Evolutionary conservation across 352 stramenopile genomes (phyloP), one percentile per base, ranked within the genome.

Genomic region (Globisporangium mamillatum): DNA sequence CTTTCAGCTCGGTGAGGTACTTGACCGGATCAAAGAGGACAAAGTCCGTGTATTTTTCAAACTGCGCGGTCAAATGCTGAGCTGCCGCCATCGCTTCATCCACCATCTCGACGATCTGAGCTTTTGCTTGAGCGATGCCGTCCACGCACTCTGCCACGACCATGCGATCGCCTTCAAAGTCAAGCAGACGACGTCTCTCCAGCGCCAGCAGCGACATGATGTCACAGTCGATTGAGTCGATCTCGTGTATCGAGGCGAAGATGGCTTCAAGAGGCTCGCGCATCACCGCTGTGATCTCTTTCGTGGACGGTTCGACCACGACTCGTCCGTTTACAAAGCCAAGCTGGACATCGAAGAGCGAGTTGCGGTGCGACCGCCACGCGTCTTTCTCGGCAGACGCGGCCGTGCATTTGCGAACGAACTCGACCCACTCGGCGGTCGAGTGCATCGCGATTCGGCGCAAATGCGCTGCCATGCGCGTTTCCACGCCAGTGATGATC

Each of bases 191-290:
- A 0, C 70, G 67, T 16, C 77, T 75, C 3, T 90, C 82, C 2
- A 98, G 81, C 6, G 82, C 76, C 10, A 98, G 74, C 18, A 98
- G 74, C 7, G 86, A 96, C 83, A 98, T 91, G 27, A 98, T 84
- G 55, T 98, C 94, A 62, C 79, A 84, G 71, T 98, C 93, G 27
- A 98, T 82, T 18, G 81, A 75, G 59, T 93, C 86, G 8, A 98
- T 81, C 59, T 93, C 85, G 53, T 94, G 80, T 0, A 98, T 76
- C 18, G 84, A 82, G 2, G 76, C 60, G 9, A 91, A 77, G 32
- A 97, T 85, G 8, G 85, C 79, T 59, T 97, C 89, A 9, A 98
- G 77, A 7, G 87, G 79, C 57, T 88, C 84, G 24, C 96, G 62
- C 69, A 98, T 82, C n/a, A 77, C 78, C 7, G 75, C 64, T 22